phyloP scores from a whole-genome alignment of 805 yeast species.

The Saccharomyces mikatae region DNA sequence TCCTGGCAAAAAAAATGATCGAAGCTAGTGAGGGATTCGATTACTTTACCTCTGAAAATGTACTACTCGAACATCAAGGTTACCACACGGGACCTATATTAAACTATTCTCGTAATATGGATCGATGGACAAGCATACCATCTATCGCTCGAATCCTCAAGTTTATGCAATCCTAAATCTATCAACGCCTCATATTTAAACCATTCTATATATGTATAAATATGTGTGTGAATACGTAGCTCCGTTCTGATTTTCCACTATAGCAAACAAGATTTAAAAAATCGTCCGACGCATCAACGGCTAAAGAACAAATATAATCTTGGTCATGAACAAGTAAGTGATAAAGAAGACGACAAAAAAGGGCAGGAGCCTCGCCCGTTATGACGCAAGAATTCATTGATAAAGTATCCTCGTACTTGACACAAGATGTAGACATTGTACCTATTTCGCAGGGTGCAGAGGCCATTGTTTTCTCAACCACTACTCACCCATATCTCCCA shows the following conservation, averaged over 20 bases:
- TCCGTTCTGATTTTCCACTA: neutral
- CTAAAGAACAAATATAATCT: neutral
- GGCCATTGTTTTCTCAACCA: conserved; percentile 63
- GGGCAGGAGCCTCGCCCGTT: neutral
- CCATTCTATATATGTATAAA: neutral
- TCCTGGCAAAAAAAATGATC: conserved; percentile 6
- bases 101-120: neutral
- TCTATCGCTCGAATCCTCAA: conserved; percentile 2
- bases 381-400: conserved; percentile 52
- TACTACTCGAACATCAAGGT: conserved; percentile 4
- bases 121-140: neutral
- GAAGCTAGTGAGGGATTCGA: neutral
- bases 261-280: neutral
- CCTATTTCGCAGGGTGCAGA: conserved; percentile 86
- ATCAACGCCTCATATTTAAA: neutral
- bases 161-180: neutral
- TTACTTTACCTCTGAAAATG: neutral
- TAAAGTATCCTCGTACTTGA: conserved; percentile 36
- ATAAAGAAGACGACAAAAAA: neutral
- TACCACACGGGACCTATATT: conserved; percentile 14
- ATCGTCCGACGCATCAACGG: neutral
- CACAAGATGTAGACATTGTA: conserved; percentile 41
- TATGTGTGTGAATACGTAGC: neutral
- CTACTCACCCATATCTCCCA: conserved; percentile 59
- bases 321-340: neutral